Evolutionary conservation across 176 grass and related monocot genomes (phyloP), one percentile per base, ranked within the genome.

Genomic region (Lolium multiflorum): DNA sequence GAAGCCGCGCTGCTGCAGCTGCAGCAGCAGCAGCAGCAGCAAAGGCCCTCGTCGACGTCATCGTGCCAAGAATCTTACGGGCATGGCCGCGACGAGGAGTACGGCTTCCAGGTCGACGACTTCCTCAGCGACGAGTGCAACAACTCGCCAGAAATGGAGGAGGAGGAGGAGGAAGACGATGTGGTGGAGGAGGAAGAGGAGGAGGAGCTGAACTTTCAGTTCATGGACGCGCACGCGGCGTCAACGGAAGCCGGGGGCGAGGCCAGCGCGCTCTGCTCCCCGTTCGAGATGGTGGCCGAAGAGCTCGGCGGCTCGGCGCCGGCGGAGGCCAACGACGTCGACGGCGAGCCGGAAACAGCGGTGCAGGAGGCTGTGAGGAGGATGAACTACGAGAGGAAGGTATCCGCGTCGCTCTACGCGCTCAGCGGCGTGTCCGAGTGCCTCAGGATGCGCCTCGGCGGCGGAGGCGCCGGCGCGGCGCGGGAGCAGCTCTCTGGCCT

Each of bases 331-430:
- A 47, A 10, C 3, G 78, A 16, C 18, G 77, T n/a, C 20, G 76
- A 37, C 49, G 83, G 61, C 47, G 80, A 70, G 51, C 64, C 82
- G 28, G 60, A 38, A 0, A 37, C 81, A 52, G 78, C 62, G 12
- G 81, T 92, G 52, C 83, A 95, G 41, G 90, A 89, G n/a, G 84
- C 87, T 70, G 78, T 91, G 31, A 92, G 91, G 52, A 89, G 84
- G 87, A 92, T 94, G 90, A 90, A 94, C 50, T 89, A 92, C 88
- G 90, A 95, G 91, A 88, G 90, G 83, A 90, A 95, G 65, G 50
- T 92, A 44, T 95, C 93, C 22, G 93, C 90, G 20, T 95, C 89
- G 44, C 83, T 95, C 58, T 93, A 93, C 87, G 84, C 87, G 24
- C 87, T 93, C 35, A 89, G 60, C 71, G 89, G 91, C 63, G 81